Evolutionary conservation across 192 early-diverging fungal species (phyloP).

Genomic region (Mortierella alpina): DNA sequence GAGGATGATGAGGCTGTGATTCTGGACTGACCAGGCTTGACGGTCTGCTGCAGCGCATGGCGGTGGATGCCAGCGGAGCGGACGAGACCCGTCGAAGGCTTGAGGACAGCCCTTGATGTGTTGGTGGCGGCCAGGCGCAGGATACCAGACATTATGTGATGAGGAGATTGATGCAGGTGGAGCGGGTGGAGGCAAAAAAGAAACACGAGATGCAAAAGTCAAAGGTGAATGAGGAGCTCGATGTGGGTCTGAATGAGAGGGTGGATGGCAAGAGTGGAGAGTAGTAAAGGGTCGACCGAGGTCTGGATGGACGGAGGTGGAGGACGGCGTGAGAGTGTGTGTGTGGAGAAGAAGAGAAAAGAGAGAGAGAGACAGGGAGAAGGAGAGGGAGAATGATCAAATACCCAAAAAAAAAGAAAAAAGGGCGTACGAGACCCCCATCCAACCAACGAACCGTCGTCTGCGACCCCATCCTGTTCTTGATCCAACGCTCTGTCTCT

Average conservation of each 20-base stretch:
- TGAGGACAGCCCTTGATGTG: slow-evolving; percentile 26
- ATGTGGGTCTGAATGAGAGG: not conserved
- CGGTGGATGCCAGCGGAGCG: slow-evolving; percentile 46
- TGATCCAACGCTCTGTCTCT: not conserved
- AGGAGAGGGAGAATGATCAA: not conserved
- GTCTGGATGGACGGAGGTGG: not conserved
- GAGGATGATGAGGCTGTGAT: slow-evolving; percentile 10
- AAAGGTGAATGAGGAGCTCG: not conserved
- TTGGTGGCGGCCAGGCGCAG: slow-evolving; percentile 37
- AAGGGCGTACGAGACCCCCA: not conserved
- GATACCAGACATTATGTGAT: slow-evolving; percentile 45
- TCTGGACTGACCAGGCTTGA: slow-evolving; percentile 9
- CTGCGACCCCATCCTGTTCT: not conserved
- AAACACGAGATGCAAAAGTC: no score
- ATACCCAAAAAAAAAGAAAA: not conserved
- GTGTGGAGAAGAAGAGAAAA: not conserved
- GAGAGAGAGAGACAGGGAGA: not conserved
- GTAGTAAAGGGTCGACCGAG: not conserved
- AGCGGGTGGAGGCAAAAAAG: no score
- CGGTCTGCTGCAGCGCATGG: slow-evolving; percentile 27
- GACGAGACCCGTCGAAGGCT: slow-evolving; percentile 16
- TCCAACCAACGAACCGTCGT: not conserved
- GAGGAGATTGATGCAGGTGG: not conserved
- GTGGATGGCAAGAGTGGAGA: not conserved
- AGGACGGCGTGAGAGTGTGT: not conserved